Conservation (phyloP, 352 stramenopile genomes). For the Pilasporangium apinafurcum region DNA sequence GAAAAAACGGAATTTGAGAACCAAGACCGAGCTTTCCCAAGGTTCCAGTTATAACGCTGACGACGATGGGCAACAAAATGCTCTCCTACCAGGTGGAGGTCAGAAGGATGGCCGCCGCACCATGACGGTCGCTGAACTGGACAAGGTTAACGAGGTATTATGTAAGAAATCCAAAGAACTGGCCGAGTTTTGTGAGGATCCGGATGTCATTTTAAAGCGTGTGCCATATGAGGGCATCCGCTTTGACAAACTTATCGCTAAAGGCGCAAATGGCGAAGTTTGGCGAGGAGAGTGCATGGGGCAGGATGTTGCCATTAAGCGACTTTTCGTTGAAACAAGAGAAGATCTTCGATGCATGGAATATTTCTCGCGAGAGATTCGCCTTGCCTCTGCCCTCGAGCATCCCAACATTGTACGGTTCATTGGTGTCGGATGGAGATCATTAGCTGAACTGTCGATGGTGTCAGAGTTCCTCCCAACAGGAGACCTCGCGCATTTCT, state of each 20-base stretch:
- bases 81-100: too few relatives aligned
- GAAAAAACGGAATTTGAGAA: not conserved
- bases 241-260: slow-evolving; percentile 34
- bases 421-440: slow-evolving; percentile 49
- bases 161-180: slow-evolving; percentile 21
- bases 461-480: slow-evolving; percentile 56
- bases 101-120: not conserved
- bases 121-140: slow-evolving; percentile 2
- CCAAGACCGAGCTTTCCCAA: too few relatives aligned
- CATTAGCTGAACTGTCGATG: slow-evolving; percentile 42
- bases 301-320: slow-evolving; percentile 54
- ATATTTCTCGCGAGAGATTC: slow-evolving; percentile 49
- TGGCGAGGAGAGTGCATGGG: slow-evolving; percentile 36
- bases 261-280: slow-evolving; percentile 54
- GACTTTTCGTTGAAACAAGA: slow-evolving; percentile 39
- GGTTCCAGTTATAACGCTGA: too few relatives aligned
- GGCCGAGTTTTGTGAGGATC: slow-evolving; percentile 23
- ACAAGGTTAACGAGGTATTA: slow-evolving; percentile 5
- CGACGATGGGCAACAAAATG: too few relatives aligned
- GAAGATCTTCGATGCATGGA: slow-evolving; percentile 28
- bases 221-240: slow-evolving; percentile 29
- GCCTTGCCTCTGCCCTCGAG: slow-evolving; percentile 31
- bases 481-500: slow-evolving; percentile 44
- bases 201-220: slow-evolving; percentile 37
- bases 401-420: slow-evolving; percentile 72